phyloP scores from a whole-genome alignment of 2,329 filamentous ascomycete species.

The Septoria petroselini region DNA sequence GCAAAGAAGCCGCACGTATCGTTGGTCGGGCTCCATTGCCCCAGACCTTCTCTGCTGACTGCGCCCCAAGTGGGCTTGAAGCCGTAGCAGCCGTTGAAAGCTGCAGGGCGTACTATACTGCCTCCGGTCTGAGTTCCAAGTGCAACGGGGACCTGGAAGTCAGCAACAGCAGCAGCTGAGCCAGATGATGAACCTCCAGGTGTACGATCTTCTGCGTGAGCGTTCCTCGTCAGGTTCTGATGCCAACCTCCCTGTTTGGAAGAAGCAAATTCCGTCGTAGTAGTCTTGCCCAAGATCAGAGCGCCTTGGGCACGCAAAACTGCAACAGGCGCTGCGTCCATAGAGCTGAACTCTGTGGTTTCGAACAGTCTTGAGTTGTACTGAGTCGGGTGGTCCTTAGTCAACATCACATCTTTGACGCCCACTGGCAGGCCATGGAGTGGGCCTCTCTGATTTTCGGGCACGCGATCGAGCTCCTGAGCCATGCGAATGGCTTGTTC shows the following conservation, averaged over 20 bases:
- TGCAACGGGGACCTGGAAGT: constrained; percentile 59
- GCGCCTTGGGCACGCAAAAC: constrained; percentile 55
- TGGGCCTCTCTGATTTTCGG: constrained; percentile 49
- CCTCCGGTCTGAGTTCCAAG: constrained; percentile 67
- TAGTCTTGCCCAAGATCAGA: constrained; percentile 58
- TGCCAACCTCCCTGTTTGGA: constrained; percentile 46
- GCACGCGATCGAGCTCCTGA: constrained; percentile 33
- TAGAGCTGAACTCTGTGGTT: constrained; percentile 39
- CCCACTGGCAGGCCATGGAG: constrained; percentile 57
- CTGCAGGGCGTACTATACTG: constrained; percentile 61
- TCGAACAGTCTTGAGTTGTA: constrained; percentile 56
- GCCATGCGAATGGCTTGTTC: constrained; percentile 51
- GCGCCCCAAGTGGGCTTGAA: constrained; percentile 63
- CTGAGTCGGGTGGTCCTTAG: constrained; percentile 56
- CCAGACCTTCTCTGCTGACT: constrained; percentile 60
- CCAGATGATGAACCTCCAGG: constrained; percentile 67
- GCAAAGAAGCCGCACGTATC: constrained; percentile 63
- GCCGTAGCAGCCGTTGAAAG: constrained; percentile 63
- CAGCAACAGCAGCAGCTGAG: constrained; percentile 63
- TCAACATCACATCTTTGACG: constrained; percentile 59
- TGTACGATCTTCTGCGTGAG: constrained; percentile 50
- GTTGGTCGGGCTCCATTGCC: constrained; percentile 55
- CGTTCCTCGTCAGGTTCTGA: constrained; percentile 52
- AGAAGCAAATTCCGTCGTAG: constrained; percentile 63
- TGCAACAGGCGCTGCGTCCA: constrained; percentile 54